Base-by-base conservation (phyloP, 768 basidiomycete genomes). In the Kwoniella botswanensis region DNA sequence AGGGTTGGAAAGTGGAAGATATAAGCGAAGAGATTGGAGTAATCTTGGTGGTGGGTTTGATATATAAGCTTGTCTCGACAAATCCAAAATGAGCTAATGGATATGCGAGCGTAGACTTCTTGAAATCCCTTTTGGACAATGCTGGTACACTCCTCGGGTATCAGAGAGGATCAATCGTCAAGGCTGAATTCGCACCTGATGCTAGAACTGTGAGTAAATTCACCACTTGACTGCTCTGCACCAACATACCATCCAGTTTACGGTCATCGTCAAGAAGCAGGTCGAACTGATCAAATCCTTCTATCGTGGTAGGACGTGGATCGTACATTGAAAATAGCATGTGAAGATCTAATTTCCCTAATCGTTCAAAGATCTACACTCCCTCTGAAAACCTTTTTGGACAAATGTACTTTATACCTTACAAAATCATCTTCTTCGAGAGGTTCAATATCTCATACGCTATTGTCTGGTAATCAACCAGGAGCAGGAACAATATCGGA, bases 311-410 rank as follows among this genome's bases (percentile, higher is more conserved):
- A 95, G 93, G 91, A 90, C 70, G 91, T 97, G 74, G 96, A 98
- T 84, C 87, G 90, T 59, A 91, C 91, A 41, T 88, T 98, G 35
- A 92, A 93, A 78, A 86, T 86, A 18, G 90, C 90, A 0, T 98
- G 95, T 84, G 93, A 96, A 85, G 88, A 89, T 52, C 87, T 93
- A 46, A 96, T 98, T 68, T 83, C 86, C 3, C 83, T 87, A 15
- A 90, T 90, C 71, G 86, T 89, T 9, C 84, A 86, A 50, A 82
- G 86, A 0, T 86, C 92, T 26, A 89, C 89, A 53, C 85, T 85
- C 3, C 88, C 91, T 0, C 82, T 94, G 18, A 88, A 86, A 42
- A 78, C 85, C 21, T 95, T 93, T 89, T 84, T 89, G 1, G 87
- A 88, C 29, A 86, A 86, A 54, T 87, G 88, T 55, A 83, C 83